Percentiles rank a stretch among this genome's conserved stretches.
These are phyloP conservation scores for Aechmea fasciata DNA, from an alignment of 176 grass and related monocot species.

Conservation along the genomic window DNA sequence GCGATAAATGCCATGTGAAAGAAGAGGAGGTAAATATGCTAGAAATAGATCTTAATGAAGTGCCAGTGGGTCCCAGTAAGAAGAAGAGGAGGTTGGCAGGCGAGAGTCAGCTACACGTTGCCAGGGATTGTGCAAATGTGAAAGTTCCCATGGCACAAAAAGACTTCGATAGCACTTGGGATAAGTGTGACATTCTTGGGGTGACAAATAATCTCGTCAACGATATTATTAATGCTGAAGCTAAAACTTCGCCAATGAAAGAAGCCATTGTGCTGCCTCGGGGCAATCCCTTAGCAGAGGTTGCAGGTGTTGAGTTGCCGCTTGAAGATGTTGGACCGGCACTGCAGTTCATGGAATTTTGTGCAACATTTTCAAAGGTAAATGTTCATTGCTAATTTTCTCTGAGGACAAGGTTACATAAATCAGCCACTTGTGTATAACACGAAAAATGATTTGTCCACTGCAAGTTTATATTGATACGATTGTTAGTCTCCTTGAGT, in stretches of 20 bases:
- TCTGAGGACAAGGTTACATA: too few species aligned
- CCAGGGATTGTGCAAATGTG: background rate
- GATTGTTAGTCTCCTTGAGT: background rate
- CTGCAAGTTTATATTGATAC: too few species aligned
- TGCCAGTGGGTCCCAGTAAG: constrained; percentile 16
- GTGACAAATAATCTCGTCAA: background rate
- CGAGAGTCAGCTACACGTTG: background rate
- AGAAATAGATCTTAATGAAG: constrained; percentile 22
- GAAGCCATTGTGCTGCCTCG: constrained; percentile 32
- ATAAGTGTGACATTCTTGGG: constrained; percentile 7
- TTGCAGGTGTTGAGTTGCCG: constrained; percentile 35
- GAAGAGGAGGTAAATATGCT: constrained; percentile 36
- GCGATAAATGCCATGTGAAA: background rate
- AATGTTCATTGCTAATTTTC: too few species aligned
- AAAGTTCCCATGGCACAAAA: background rate
- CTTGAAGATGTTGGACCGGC: constrained; percentile 46
- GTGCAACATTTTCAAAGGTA: constrained; percentile 66
- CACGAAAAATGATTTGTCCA: too few species aligned
- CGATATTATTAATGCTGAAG: constrained; percentile 7
- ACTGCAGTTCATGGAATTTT: constrained; percentile 74
- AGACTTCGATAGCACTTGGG: background rate
- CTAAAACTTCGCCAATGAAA: background rate
- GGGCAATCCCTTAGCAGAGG: constrained; percentile 34
- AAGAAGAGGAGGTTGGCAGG: constrained; percentile 24
- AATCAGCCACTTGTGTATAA: too few species aligned